These are phyloP conservation scores for Fraxinus anomala DNA, from an alignment of 257 asterid genomes.

Conservation along the genomic window DNA sequence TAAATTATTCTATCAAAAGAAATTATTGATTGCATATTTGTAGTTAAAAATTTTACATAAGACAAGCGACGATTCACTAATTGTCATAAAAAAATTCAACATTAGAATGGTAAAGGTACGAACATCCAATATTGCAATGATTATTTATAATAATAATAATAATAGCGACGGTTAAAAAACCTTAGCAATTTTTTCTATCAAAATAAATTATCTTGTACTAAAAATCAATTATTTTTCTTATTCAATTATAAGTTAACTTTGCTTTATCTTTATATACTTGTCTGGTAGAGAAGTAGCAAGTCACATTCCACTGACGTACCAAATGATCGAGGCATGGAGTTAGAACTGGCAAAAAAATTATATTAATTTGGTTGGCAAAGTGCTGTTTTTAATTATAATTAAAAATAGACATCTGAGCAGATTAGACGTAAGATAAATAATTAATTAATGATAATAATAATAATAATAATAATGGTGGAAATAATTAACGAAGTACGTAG, in stretches of 20 bases:
- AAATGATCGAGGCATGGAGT: not conserved
- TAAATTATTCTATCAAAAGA: too few relatives aligned
- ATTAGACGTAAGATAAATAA: not conserved
- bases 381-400: not conserved
- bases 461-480: not conserved
- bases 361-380: not conserved
- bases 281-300: not conserved
- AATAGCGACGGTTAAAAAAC: too few relatives aligned
- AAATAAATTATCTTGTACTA: not conserved
- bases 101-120: too few relatives aligned
- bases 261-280: not conserved
- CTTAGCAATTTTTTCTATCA: too few relatives aligned
- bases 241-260: not conserved
- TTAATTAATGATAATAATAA: not conserved
- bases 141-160: too few relatives aligned
- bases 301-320: not conserved
- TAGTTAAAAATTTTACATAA: too few relatives aligned
- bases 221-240: not conserved
- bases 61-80: too few relatives aligned
- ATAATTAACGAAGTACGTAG: not conserved
- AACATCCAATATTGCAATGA: too few relatives aligned
- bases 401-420: not conserved
- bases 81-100: too few relatives aligned
- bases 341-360: not conserved
- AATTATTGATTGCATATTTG: too few relatives aligned